Percentiles rank a stretch among this genome's conserved stretches.
Conservation (phyloP, 345 rosid genomes). For the Pugionium dolabratum region DNA sequence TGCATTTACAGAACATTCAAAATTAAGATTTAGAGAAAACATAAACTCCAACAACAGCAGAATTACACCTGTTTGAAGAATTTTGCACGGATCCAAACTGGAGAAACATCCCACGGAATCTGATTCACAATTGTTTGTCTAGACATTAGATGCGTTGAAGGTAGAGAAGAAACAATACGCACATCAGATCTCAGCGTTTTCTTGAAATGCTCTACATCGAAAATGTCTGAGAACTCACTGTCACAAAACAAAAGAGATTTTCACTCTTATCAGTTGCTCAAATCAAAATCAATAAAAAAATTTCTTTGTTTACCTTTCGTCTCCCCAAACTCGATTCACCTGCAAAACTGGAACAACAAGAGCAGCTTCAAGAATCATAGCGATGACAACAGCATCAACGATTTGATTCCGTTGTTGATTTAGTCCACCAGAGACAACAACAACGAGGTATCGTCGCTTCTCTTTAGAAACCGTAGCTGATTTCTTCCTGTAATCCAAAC, state of each 20-base stretch:
- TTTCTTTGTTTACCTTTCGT: slow-evolving; percentile 55
- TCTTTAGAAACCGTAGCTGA: slow-evolving; percentile 52
- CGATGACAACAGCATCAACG: slow-evolving; percentile 73
- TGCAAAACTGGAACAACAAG: slow-evolving; percentile 73
- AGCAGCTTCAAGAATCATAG: slow-evolving; percentile 71
- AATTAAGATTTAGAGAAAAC: neutral
- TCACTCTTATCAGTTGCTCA: neutral
- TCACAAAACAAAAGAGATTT: neutral
- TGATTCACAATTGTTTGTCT: slow-evolving; percentile 56
- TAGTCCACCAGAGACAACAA: slow-evolving; percentile 69
- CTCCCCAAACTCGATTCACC: slow-evolving; percentile 67
- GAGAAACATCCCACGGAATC: slow-evolving; percentile 61
- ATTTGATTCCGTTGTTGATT: slow-evolving; percentile 78
- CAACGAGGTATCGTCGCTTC: slow-evolving; percentile 64
- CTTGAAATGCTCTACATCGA: slow-evolving; percentile 69
- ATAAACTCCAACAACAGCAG: slow-evolving; percentile 9
- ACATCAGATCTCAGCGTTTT: slow-evolving; percentile 59
- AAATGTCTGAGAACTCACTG: slow-evolving; percentile 72
- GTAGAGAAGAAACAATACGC: slow-evolving; percentile 65
- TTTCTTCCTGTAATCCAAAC: slow-evolving; percentile 52
- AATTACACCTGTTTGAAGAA: slow-evolving; percentile 51
- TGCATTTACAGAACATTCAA: slow-evolving; percentile 31
- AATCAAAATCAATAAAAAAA: neutral
- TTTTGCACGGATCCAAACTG: slow-evolving; percentile 70
- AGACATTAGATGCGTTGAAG: slow-evolving; percentile 65